Conservation (phyloP, 2,329 filamentous ascomycete species). For the Botrytis deweyae region DNA sequence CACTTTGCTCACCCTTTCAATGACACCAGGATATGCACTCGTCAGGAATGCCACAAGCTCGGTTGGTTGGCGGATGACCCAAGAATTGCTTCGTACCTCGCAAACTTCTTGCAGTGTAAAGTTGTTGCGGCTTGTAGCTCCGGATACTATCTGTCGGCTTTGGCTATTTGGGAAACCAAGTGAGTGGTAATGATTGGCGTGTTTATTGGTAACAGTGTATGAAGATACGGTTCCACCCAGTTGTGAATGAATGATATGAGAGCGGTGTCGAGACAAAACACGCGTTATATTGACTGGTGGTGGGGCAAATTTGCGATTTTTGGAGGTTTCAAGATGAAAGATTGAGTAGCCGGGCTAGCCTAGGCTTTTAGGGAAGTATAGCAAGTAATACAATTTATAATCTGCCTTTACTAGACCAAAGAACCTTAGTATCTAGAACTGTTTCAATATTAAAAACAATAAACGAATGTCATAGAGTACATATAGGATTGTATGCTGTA, state of each 20-base stretch:
- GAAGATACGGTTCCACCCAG: slow-evolving; percentile 1
- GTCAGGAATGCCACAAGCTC: neutral
- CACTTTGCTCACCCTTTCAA: neutral
- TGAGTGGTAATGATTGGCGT: neutral
- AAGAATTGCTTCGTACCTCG: neutral
- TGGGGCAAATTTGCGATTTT: slow-evolving; percentile 4
- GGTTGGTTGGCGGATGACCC: neutral
- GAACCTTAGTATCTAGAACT: neutral
- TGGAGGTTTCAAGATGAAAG: neutral
- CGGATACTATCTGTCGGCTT: neutral
- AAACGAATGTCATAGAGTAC: neutral
- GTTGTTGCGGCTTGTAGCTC: neutral
- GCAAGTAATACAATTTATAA: neutral
- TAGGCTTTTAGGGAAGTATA: neutral
- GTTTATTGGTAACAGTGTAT: neutral
- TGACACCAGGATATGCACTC: neutral
- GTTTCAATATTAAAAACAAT: neutral
- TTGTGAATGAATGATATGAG: neutral
- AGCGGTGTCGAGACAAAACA: slow-evolving; percentile 1
- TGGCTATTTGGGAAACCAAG: neutral
- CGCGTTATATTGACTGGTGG: neutral
- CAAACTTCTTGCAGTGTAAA: neutral
- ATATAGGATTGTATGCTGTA: neutral
- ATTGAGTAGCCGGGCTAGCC: neutral
- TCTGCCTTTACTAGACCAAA: no score